Evolutionary conservation across 345 rosid species (phyloP).

Genomic region (Carallia brachiata): DNA sequence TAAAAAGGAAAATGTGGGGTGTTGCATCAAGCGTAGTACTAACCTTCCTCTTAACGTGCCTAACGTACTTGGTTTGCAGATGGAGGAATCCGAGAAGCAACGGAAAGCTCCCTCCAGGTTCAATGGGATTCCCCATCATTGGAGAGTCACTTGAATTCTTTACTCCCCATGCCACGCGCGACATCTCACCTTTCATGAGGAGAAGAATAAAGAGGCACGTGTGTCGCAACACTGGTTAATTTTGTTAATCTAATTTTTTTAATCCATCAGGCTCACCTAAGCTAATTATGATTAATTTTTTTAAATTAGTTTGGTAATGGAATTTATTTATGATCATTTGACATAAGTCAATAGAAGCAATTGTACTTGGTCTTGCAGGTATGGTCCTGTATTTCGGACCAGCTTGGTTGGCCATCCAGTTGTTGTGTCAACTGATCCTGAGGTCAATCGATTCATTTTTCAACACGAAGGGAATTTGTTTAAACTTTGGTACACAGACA

Average conservation of each 20-base stretch:
- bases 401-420: slow-evolving; percentile 34
- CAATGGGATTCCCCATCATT: slow-evolving; percentile 8
- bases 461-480: slow-evolving; percentile 41
- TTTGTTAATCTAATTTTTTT: no score
- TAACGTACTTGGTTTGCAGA: not conserved
- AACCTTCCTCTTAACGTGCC: no score
- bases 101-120: slow-evolving; percentile 4
- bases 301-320: no score
- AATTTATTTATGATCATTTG: no score
- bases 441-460: slow-evolving; percentile 37
- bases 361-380: slow-evolving; percentile 16
- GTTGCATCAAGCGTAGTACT: no score
- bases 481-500: slow-evolving; percentile 33
- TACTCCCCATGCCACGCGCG: not conserved
- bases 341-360: no score
- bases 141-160: slow-evolving; percentile 6
- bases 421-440: slow-evolving; percentile 40
- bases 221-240: no score
- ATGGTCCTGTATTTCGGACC: slow-evolving; percentile 43
- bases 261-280: no score
- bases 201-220: no score
- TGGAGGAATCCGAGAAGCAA: slow-evolving; percentile 9
- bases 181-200: slow-evolving; percentile 4
- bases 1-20: no score
- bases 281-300: no score